Conservation (phyloP, 805 yeast species). For the Starmerella bombi region DNA sequence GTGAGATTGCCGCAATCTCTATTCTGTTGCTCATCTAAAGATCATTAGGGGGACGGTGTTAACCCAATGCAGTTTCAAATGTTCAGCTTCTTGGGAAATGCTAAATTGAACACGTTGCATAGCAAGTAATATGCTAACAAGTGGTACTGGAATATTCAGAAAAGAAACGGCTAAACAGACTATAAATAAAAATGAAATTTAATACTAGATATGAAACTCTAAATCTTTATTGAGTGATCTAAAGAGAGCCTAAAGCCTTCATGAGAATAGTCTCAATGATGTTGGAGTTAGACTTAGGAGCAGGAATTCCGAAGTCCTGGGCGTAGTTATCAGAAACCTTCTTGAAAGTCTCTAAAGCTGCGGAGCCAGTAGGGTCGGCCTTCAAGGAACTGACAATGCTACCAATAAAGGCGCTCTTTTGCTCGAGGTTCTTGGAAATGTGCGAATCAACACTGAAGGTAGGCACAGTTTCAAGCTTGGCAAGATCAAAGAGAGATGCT, state of each 20-base stretch:
- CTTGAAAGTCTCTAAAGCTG: constrained; percentile 6
- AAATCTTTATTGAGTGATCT: no score
- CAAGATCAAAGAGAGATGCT: constrained; percentile 9
- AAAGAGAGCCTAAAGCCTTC: constrained; percentile 1
- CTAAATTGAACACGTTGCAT: no score
- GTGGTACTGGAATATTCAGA: no score
- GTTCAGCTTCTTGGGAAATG: no score
- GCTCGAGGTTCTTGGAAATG: neutral
- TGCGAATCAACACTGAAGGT: neutral
- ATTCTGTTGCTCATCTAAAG: no score
- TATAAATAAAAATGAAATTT: no score
- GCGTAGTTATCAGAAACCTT: constrained; percentile 3
- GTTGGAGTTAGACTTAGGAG: neutral
- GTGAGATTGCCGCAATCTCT: no score
- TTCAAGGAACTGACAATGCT: constrained; percentile 4
- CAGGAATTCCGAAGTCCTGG: constrained; percentile 5
- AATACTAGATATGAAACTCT: neutral
- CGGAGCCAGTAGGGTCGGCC: constrained; percentile 10
- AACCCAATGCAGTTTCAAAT: no score
- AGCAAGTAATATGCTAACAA: no score
- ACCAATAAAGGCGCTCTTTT: constrained; percentile 1
- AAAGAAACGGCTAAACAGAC: no score
- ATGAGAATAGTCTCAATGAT: constrained; percentile 5
- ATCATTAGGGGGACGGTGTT: no score
- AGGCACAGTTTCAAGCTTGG: neutral